phyloP scores from a whole-genome alignment of 176 grass and related monocot species.

The Ensete ventricosum region DNA sequence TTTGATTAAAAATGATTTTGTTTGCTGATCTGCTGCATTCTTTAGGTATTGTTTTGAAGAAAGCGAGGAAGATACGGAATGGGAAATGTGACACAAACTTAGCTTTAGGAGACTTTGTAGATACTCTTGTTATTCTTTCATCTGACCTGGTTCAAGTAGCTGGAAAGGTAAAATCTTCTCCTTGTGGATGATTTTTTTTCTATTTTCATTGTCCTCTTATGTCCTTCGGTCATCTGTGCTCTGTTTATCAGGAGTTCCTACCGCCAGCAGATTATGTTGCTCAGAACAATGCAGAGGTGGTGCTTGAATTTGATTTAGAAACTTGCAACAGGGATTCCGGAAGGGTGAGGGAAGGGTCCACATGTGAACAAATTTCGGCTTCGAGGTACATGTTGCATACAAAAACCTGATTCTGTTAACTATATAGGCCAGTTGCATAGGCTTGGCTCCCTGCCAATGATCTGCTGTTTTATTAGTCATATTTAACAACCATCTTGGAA shows the following conservation, averaged over 20 bases:
- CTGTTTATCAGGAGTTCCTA: conserved; percentile 49
- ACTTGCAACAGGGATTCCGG: conserved; percentile 10
- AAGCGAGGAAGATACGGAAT: conserved; percentile 64
- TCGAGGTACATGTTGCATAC: conserved; percentile 13
- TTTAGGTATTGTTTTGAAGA: conserved; percentile 85
- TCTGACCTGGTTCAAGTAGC: conserved; percentile 85
- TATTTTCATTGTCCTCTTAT: conserved; percentile 13
- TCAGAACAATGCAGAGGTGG: conserved; percentile 22
- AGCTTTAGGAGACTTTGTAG: conserved; percentile 56
- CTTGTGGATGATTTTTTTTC: conserved; percentile 1
- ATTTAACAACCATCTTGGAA: background rate
- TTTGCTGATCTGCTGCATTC: background rate
- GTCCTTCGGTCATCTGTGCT: conserved; percentile 3
- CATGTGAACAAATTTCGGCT: conserved; percentile 16
- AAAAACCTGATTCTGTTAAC: background rate
- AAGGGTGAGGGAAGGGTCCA: background rate
- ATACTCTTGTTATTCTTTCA: conserved; percentile 60
- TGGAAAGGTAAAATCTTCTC: conserved; percentile 49
- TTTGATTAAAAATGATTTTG: conserved; percentile 23
- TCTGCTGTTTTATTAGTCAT: background rate
- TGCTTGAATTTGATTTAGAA: conserved; percentile 17
- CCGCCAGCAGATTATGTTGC: conserved; percentile 36
- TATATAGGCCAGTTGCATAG: no score
- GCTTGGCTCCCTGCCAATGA: background rate
- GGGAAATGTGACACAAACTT: conserved; percentile 53